These are phyloP conservation scores for Brassica rapa DNA, from an alignment of 345 rosid species.

Conservation along the genomic window DNA sequence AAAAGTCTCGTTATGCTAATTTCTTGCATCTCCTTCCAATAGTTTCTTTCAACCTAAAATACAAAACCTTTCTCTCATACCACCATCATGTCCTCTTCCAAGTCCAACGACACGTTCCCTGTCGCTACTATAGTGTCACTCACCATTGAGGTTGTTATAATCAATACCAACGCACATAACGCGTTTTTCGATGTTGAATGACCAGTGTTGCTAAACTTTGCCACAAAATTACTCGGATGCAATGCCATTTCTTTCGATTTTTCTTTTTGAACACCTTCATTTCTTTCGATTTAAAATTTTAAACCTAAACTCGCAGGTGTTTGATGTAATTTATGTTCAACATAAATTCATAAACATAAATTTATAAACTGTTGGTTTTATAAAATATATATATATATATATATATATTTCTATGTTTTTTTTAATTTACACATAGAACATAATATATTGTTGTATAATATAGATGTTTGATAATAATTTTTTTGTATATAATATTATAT, in stretches of 20 bases:
- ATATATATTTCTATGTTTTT: too few species aligned
- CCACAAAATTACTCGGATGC: neutral
- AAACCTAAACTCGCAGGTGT: neutral
- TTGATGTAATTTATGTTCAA: too few species aligned
- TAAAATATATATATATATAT: too few species aligned
- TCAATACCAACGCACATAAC: neutral
- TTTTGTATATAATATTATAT: too few species aligned
- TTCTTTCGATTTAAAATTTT: too few species aligned
- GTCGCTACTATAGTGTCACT: neutral
- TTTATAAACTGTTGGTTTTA: too few species aligned
- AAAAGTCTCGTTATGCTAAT: too few species aligned
- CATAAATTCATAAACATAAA: too few species aligned
- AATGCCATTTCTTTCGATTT: neutral
- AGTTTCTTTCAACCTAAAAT: neutral
- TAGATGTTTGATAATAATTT: too few species aligned
- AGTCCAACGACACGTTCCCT: neutral
- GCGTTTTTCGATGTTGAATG: neutral
- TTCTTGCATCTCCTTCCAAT: neutral
- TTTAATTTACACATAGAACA: too few species aligned
- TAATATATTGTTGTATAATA: too few species aligned
- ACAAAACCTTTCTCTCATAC: neutral
- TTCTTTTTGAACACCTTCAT: too few species aligned
- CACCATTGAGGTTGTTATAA: neutral
- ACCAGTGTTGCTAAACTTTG: neutral
- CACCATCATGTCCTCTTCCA: neutral